phyloP scores from a whole-genome alignment of 805 yeast species.

The Candida krabiensis region DNA sequence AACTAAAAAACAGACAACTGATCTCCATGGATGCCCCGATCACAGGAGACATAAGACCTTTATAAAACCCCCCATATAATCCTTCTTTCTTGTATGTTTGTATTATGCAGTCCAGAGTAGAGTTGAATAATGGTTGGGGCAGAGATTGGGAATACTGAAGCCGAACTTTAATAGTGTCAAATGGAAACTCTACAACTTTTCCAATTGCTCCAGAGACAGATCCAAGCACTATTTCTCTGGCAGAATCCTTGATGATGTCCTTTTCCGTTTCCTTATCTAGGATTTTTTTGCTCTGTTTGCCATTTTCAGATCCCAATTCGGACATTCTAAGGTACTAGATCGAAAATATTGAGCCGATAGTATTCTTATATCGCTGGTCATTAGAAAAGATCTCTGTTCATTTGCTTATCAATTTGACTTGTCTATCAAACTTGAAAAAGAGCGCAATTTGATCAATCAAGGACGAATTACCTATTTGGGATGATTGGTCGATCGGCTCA shows the following conservation, averaged over 20 bases:
- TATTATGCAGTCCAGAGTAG: conserved; percentile 65
- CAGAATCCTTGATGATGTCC: conserved; percentile 23
- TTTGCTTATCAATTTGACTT: too few species aligned
- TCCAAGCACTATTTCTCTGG: conserved; percentile 47
- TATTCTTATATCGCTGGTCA: too few species aligned
- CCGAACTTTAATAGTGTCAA: conserved; percentile 89
- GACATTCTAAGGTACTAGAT: too few species aligned
- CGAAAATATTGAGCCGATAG: too few species aligned
- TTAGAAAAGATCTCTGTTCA: too few species aligned
- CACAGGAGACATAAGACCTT: conserved; percentile 78
- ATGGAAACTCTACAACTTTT: conserved; percentile 85
- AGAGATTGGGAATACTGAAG: conserved; percentile 72
- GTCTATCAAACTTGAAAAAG: not conserved
- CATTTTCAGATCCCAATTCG: too few species aligned
- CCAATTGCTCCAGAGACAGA: conserved; percentile 79
- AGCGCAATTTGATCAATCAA: not conserved
- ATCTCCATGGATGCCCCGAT: conserved; percentile 90
- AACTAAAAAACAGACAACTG: conserved; percentile 73
- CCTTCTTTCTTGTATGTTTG: conserved; percentile 72
- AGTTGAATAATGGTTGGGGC: conserved; percentile 44
- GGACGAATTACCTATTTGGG: conserved; percentile 4
- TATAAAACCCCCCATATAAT: conserved; percentile 65
- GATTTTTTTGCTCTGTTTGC: too few species aligned
- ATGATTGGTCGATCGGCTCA: too few species aligned
- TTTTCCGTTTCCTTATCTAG: conserved; percentile 8